Conservation (phyloP, 176 grass and related monocot genomes). For the Lolium perenne region DNA sequence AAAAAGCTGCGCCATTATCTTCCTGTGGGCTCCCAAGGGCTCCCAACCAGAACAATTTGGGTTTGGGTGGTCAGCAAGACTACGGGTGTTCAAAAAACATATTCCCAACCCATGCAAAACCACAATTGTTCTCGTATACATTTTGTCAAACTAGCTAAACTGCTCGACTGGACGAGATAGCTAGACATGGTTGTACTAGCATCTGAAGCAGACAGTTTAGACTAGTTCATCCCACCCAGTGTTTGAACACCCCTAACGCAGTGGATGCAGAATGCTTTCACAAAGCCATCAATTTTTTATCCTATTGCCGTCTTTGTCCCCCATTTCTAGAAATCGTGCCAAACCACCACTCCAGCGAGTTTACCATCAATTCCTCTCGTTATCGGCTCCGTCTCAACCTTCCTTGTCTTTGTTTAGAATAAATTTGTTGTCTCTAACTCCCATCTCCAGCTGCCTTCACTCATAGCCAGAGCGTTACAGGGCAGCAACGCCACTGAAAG, state of each 20-base stretch:
- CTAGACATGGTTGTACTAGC: background rate
- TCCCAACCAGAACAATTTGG: background rate
- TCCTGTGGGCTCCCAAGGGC: background rate
- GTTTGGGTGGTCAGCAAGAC: background rate
- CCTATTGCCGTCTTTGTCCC: background rate
- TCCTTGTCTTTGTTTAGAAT: background rate
- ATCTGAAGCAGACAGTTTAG: background rate
- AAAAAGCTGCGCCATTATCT: background rate
- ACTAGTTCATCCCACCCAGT: background rate
- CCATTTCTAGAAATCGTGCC: background rate
- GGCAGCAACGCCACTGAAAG: background rate
- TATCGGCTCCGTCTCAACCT: background rate
- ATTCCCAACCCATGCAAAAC: background rate
- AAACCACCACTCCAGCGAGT: background rate
- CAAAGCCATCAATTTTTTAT: background rate
- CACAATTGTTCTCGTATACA: background rate
- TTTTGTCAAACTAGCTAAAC: background rate
- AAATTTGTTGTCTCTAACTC: background rate
- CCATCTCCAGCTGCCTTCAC: background rate
- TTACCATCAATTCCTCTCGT: background rate
- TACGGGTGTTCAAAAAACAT: background rate
- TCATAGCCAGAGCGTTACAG: background rate
- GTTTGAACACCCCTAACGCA: background rate
- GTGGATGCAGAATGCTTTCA: background rate
- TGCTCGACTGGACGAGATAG: background rate